These are phyloP conservation scores for Ceriops zippeliana DNA, from an alignment of 345 rosid species.

Conservation along the genomic window DNA sequence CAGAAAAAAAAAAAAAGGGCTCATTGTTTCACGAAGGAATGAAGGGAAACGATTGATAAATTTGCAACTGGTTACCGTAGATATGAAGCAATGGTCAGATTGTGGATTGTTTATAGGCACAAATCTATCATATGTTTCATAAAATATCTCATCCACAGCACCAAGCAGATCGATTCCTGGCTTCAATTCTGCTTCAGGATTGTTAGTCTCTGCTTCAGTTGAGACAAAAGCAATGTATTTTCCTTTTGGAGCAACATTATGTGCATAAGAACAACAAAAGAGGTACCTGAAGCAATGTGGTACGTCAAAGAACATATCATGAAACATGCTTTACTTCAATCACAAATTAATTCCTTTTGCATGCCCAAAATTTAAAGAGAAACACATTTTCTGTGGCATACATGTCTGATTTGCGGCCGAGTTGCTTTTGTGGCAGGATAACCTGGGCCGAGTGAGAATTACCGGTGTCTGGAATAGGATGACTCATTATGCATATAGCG, in stretches of 20 bases:
- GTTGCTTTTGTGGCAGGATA: slow-evolving; percentile 93
- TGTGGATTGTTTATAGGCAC: slow-evolving; percentile 48
- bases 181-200: slow-evolving; percentile 76
- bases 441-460: slow-evolving; percentile 89
- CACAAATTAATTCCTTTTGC: neutral
- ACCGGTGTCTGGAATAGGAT: slow-evolving; percentile 78
- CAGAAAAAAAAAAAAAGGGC: too few species aligned
- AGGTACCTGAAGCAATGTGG: slow-evolving; percentile 57
- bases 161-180: slow-evolving; percentile 80
- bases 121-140: slow-evolving; percentile 75
- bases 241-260: slow-evolving; percentile 89
- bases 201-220: slow-evolving; percentile 85
- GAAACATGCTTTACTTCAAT: neutral
- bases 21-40: neutral
- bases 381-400: slow-evolving; percentile 23
- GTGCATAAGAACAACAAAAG: slow-evolving; percentile 91
- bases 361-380: neutral
- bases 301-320: neutral
- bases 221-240: slow-evolving; percentile 89
- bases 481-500: slow-evolving; percentile 96
- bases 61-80: slow-evolving; percentile 46
- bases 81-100: slow-evolving; percentile 75
- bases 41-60: neutral
- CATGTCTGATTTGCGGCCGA: slow-evolving; percentile 92
- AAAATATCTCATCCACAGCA: slow-evolving; percentile 74